Evolutionary conservation across 192 early-diverging fungal species (phyloP).

Genomic region (Coemansia sp.): DNA sequence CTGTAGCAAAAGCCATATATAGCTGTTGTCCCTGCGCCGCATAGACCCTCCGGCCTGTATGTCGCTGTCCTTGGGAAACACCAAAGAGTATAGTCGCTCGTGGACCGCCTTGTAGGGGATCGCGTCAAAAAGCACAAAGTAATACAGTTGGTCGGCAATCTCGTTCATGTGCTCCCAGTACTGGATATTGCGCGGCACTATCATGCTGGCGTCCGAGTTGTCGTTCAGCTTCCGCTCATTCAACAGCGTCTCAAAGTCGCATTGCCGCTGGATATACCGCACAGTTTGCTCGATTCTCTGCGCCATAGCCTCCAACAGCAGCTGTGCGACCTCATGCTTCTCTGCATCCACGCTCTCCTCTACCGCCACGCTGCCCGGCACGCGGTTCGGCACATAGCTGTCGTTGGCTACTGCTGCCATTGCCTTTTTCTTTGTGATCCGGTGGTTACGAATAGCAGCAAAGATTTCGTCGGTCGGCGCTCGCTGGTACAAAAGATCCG

Average conservation of each 20-base stretch:
- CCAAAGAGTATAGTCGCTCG: slow-evolving; percentile 59
- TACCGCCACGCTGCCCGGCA: slow-evolving; percentile 2
- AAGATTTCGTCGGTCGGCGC: slow-evolving; percentile 75
- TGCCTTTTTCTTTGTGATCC: slow-evolving; percentile 49
- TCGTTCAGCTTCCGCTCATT: slow-evolving; percentile 41
- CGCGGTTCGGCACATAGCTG: slow-evolving; percentile 43
- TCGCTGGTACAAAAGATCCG: slow-evolving; percentile 72
- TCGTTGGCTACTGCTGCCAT: slow-evolving; percentile 48
- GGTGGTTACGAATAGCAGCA: slow-evolving; percentile 60
- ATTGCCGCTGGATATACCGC: slow-evolving; percentile 48
- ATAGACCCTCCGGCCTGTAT: slow-evolving; percentile 41
- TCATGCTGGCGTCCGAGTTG: slow-evolving; percentile 58
- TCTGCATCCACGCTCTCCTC: slow-evolving; percentile 33
- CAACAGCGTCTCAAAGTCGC: slow-evolving; percentile 57
- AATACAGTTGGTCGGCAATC: slow-evolving; percentile 75
- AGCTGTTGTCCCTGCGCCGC: slow-evolving; percentile 68
- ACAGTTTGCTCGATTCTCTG: slow-evolving; percentile 46
- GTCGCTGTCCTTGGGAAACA: slow-evolving; percentile 61
- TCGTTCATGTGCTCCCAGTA: slow-evolving; percentile 79
- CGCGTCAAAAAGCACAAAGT: slow-evolving; percentile 63
- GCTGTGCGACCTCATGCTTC: slow-evolving; percentile 34
- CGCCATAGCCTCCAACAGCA: slow-evolving; percentile 51
- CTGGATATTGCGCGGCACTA: slow-evolving; percentile 67
- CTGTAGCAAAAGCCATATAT: slow-evolving; percentile 74
- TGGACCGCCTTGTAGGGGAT: slow-evolving; percentile 63